phyloP scores from a whole-genome alignment of 1,139 yeast species.

The Starmera stellimalicola region DNA sequence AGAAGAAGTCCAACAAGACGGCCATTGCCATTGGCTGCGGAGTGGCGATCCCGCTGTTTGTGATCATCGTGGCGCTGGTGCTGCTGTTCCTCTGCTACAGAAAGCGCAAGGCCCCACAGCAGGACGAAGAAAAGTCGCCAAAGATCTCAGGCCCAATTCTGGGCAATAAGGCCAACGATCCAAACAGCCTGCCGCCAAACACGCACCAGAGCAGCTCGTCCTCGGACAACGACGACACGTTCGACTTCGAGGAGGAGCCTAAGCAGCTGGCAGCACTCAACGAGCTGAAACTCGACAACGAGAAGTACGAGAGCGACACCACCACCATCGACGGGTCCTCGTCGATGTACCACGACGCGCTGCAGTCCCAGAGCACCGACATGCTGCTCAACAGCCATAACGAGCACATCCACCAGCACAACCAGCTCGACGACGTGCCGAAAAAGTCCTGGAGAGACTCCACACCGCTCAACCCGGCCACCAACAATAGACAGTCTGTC shows the following conservation, averaged over 20 bases:
- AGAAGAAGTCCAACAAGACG: slow-evolving; percentile 23
- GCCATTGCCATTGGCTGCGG: slow-evolving; percentile 80
- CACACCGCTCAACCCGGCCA: slow-evolving; percentile 22
- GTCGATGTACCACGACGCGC: slow-evolving; percentile 21
- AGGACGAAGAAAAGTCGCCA: slow-evolving; percentile 23
- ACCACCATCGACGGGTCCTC: slow-evolving; percentile 23
- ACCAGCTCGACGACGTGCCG: slow-evolving; percentile 23
- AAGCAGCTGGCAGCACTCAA: slow-evolving; percentile 40
- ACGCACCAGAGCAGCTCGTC: slow-evolving; percentile 22
- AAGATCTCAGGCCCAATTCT: slow-evolving; percentile 28
- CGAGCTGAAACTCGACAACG: slow-evolving; percentile 44
- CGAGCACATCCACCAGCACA: slow-evolving; percentile 15
- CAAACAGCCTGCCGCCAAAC: slow-evolving; percentile 29
- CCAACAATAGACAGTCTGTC: slow-evolving; percentile 46
- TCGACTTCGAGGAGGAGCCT: slow-evolving; percentile 24
- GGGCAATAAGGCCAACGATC: slow-evolving; percentile 33
- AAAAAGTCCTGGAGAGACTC: slow-evolving; percentile 72
- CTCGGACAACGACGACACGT: slow-evolving; percentile 23
- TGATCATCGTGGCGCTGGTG: slow-evolving; percentile 39
- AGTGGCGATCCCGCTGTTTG: slow-evolving; percentile 64
- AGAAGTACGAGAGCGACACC: slow-evolving; percentile 25
- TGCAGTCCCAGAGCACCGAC: slow-evolving; percentile 23
- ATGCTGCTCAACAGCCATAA: slow-evolving; percentile 12
- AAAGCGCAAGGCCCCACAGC: slow-evolving; percentile 27
- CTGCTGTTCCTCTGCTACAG: slow-evolving; percentile 51